Evolutionary conservation across 441 rosid species (phyloP), one percentile per base, ranked within the genome.

Genomic region (Pelargonium myrrhifolium): DNA sequence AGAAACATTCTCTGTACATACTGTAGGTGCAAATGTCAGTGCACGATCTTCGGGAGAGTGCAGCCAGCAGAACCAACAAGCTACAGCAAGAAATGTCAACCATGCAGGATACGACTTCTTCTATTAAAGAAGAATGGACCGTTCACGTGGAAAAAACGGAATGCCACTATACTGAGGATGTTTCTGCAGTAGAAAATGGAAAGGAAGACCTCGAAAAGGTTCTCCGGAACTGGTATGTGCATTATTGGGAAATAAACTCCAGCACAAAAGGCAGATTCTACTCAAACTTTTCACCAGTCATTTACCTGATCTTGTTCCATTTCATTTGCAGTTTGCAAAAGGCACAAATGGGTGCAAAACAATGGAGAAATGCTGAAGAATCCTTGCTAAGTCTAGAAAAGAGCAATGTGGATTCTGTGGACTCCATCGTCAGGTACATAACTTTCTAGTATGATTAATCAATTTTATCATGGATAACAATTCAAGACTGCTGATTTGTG

Each of bases 51-150:
- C 89, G 89, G 21, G 90, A 89, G 72, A 85, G 86, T 66, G 78
- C 93, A 72, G 85, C 87, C 79, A 78, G 81, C 75, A 86, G 87
- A 90, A 90, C 96, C 51, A 77, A 66, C 70, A 82, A 83, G 51
- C 71, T 92, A 67, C 99, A 90, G 76, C 84, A 86, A 80, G 96
- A 95, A 83, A 90, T 90, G 96, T 86, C 91, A 59, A 90, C 93
- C 21, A 84, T 95, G 97, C 88, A 92, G 74, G 90, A 82, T 67
- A 85, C 96, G 47, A 83, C 97, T 22, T 83, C 84, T 43, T 82
- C 89, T 15, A 82, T 92, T 75, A 89, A 85, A 81, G 72, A 81
- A 10, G 86, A 92, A 78, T 95, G 99, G 99, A 85, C 68, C 0
- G 43, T 68, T 66, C 96, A 92, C 82, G 86, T 90, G 97, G 83